Percentiles rank a stretch among this genome's conserved stretches.
phyloP scores from a whole-genome alignment of 2,329 filamentous ascomycete genomes.

The Cryphonectria carpinicola region DNA sequence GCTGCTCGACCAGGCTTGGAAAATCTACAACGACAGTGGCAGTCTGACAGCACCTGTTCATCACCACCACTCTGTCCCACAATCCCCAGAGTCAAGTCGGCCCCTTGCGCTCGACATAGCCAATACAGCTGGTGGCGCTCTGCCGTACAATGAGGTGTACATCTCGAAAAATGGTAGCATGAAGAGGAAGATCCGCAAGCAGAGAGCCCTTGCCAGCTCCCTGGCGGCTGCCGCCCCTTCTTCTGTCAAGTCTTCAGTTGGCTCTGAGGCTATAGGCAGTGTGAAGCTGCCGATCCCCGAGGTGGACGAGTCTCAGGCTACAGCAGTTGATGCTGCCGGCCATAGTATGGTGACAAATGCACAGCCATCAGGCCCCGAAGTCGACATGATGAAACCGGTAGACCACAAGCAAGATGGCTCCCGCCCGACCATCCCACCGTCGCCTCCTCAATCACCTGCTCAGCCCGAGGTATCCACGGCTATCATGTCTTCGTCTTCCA shows the following conservation, averaged over 20 bases:
- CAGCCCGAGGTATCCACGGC: background rate
- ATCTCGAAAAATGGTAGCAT: slow-evolving; percentile 21
- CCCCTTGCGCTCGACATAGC: background rate
- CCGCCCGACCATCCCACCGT: background rate
- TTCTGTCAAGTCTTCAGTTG: background rate
- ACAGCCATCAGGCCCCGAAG: background rate
- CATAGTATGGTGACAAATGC: too few species aligned
- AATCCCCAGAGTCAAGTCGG: background rate
- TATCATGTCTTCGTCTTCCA: background rate
- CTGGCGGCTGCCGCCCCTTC: too few species aligned
- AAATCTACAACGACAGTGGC: slow-evolving; percentile 4
- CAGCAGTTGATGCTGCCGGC: background rate
- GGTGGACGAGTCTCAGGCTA: background rate
- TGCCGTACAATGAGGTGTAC: background rate
- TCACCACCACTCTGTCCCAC: background rate
- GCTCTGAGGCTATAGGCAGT: background rate
- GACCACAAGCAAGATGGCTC: background rate
- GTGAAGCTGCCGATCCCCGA: background rate
- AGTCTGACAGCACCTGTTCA: slow-evolving; percentile 12
- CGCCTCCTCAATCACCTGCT: background rate
- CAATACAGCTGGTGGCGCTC: background rate
- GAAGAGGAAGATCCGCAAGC: slow-evolving; percentile 24
- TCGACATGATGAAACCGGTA: background rate
- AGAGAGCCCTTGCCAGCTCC: slow-evolving; percentile 1
- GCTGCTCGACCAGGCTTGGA: slow-evolving; percentile 22